These are phyloP conservation scores for Arabidopsis suecica DNA, from an alignment of 345 rosid genomes.

Conservation along the genomic window DNA sequence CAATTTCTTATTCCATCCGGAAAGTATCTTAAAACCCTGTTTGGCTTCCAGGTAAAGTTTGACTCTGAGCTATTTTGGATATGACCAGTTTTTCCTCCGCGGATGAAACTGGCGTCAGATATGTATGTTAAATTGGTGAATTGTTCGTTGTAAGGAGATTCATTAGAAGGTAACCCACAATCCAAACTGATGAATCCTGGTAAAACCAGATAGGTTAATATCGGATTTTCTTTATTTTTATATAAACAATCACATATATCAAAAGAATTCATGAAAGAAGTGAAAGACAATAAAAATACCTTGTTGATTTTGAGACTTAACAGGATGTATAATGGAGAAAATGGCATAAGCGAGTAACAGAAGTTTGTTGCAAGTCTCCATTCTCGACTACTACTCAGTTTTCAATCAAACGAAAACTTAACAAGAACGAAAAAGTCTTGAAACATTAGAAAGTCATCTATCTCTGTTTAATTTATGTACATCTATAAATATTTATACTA, in stretches of 20 bases:
- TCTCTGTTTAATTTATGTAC: too few relatives aligned
- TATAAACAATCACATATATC: not conserved
- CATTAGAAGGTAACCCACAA: slow-evolving; percentile 47
- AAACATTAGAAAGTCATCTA: not conserved
- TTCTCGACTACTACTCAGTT: not conserved
- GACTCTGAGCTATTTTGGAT: slow-evolving; percentile 9
- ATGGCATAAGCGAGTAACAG: not conserved
- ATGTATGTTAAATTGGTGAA: slow-evolving; percentile 37
- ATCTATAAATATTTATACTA: too few relatives aligned
- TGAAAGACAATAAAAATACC: slow-evolving; percentile 14
- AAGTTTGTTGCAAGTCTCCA: slow-evolving; percentile 19
- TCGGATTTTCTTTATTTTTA: not conserved
- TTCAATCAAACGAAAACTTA: not conserved
- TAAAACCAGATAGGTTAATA: not conserved
- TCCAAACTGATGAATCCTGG: slow-evolving; percentile 57
- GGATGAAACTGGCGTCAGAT: slow-evolving; percentile 45
- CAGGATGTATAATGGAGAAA: slow-evolving; percentile 18
- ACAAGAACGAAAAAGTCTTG: not conserved
- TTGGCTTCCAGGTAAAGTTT: not conserved
- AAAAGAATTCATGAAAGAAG: not conserved
- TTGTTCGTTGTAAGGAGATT: slow-evolving; percentile 35
- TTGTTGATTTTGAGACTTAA: slow-evolving; percentile 36
- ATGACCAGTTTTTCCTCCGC: slow-evolving; percentile 32
- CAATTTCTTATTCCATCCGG: slow-evolving; percentile 50
- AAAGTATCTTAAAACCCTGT: slow-evolving; percentile 40